Base-by-base conservation (phyloP, 495 filamentous ascomycete genomes). In the Lasiosphaeria ovina region DNA sequence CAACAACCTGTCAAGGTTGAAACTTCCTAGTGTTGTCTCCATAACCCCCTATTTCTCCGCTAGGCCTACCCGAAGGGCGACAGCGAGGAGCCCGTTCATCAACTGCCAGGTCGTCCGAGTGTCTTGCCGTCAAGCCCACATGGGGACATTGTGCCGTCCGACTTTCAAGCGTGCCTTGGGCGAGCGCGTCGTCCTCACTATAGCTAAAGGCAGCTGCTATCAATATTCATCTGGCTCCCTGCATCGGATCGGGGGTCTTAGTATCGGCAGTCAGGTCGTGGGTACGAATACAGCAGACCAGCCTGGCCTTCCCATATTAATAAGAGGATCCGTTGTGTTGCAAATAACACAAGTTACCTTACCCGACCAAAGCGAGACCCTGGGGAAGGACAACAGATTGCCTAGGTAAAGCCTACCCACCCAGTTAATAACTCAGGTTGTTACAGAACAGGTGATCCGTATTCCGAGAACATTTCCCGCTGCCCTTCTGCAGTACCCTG, bases 361-460 rank as follows among this genome's bases (percentile, higher is more conserved):
- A 54, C 58, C 58, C 58, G 58, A 24, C 24, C 24, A 24, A 60
- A 31, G 14, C 38, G 50, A 53, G 34, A 16, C 12, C 49, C 40
- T 6, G 34, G 31, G 61, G 58, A 55, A 61, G 34, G 24, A n/a
- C 55, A 49, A 38, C 55, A 62, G 47, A 63, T 58, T 63, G 24
- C 24, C 24, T 24, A 24, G 2, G 24, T 24, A 24, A 2, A 24
- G 24, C 24, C 24, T 24, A 24, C 24, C 24, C 24, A 24, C 24
- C 24, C 2, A 24, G 24, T 24, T 24, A 24, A 24, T 24, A 24
- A 24, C 24, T 24, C 24, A 24, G 24, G 24, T 24, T 24, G 24
- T 24, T 24, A 24, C 24, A 24, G 24, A 24, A 24, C 24, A 24
- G 24, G 24, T 24, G 24, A 24, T 24, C 24, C 24, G 24, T 24